phyloP scores from a whole-genome alignment of 148 eudicot species.

The Pharnaceum exiguum region DNA sequence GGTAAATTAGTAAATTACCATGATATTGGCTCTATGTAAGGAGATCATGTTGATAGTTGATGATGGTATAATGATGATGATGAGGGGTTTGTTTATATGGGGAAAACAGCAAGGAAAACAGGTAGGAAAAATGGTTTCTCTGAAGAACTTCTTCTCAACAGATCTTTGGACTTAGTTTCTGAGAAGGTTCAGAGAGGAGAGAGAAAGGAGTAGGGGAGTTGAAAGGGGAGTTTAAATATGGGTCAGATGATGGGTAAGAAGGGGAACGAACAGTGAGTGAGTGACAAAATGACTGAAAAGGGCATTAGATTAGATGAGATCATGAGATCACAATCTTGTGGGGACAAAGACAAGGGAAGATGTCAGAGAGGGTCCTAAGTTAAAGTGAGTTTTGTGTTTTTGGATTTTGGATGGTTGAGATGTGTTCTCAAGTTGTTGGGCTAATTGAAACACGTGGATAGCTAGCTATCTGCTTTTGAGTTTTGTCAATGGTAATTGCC shows the following conservation, averaged over 20 bases:
- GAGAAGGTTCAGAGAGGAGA: not conserved
- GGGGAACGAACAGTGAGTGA: not conserved
- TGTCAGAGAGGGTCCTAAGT: not conserved
- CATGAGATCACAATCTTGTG: conserved; percentile 6
- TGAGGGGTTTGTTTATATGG: not conserved
- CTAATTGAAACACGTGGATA: not conserved
- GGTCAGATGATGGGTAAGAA: too few relatives aligned
- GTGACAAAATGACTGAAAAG: conserved; percentile 9
- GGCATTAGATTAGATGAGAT: too few relatives aligned
- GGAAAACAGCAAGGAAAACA: not conserved
- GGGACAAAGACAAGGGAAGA: not conserved
- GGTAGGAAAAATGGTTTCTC: not conserved
- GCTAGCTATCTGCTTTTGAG: not conserved
- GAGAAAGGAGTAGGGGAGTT: not conserved
- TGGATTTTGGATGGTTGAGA: not conserved
- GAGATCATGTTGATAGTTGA: conserved; percentile 55
- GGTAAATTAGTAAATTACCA: conserved; percentile 37
- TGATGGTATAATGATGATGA: not conserved
- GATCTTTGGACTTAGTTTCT: too few relatives aligned
- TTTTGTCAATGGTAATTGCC: not conserved
- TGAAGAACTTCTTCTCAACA: conserved; percentile 1
- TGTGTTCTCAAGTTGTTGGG: not conserved
- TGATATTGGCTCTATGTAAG: conserved; percentile 38
- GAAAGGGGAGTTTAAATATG: not conserved
- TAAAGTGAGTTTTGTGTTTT: not conserved